Conservation (phyloP, 73 alveolate species). For the Symbiodinium pilosum region DNA sequence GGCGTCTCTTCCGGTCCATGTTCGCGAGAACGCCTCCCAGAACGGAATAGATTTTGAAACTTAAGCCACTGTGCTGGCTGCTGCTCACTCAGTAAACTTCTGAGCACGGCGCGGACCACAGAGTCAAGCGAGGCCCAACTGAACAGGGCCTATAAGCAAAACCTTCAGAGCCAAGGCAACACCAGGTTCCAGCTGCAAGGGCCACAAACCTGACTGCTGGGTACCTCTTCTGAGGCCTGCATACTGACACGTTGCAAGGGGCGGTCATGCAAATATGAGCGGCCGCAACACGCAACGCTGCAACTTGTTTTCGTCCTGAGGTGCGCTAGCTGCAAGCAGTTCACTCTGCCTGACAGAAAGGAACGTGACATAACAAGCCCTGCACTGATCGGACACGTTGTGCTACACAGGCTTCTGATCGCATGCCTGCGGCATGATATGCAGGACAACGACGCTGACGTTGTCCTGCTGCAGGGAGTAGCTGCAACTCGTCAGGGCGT, state of each 20-base stretch:
- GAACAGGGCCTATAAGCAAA: neutral
- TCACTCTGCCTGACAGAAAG: neutral
- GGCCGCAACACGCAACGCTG: too few species aligned
- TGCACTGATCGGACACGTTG: too few species aligned
- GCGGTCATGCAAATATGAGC: too few species aligned
- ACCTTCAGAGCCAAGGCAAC: neutral
- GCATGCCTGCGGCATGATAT: slow-evolving; percentile 60
- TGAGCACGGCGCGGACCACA: neutral
- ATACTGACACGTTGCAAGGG: too few species aligned
- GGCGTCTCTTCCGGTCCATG: slow-evolving; percentile 17
- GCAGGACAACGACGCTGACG: slow-evolving; percentile 71
- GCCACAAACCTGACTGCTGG: neutral
- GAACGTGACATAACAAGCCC: neutral
- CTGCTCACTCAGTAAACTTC: neutral
- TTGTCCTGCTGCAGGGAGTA: slow-evolving; percentile 16
- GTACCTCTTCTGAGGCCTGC: too few species aligned
- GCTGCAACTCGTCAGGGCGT: neutral
- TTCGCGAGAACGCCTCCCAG: neutral
- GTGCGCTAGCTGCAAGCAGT: neutral
- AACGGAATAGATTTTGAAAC: neutral
- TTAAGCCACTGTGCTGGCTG: neutral
- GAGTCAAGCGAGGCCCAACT: neutral
- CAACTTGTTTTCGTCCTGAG: neutral
- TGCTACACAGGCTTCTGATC: too few species aligned
- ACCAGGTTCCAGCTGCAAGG: neutral